Conservation (phyloP, 176 grass and related monocot species). For the Saccharum officinarum region DNA sequence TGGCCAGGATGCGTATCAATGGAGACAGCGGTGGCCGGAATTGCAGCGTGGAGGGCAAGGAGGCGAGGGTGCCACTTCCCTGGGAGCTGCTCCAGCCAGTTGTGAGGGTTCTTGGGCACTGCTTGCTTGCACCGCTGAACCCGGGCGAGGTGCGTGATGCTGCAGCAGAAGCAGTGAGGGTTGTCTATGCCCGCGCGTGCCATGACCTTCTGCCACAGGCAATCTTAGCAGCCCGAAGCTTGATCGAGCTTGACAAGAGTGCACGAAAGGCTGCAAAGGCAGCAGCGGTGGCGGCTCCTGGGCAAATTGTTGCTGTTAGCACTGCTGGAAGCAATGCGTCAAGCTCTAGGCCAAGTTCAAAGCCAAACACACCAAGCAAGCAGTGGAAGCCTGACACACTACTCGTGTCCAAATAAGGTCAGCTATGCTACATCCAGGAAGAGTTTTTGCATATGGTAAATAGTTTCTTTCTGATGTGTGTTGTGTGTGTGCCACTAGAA, state of each 20-base stretch:
- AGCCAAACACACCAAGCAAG: conserved; percentile 84
- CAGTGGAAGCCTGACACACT: conserved; percentile 61
- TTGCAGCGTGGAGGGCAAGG: conserved; percentile 48
- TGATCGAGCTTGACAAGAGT: conserved; percentile 92
- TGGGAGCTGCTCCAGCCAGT: conserved; percentile 93
- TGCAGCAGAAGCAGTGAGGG: conserved; percentile 65
- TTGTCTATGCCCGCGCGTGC: conserved; percentile 77
- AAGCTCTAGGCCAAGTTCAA: conserved; percentile 59
- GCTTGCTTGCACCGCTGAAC: conserved; percentile 82
- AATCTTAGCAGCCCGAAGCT: conserved; percentile 84
- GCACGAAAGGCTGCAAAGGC: conserved; percentile 55
- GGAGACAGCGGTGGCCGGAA: conserved; percentile 31
- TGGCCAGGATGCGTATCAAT: conserved; percentile 33
- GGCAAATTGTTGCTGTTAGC: not conserved
- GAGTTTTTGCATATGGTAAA: conserved; percentile 20
- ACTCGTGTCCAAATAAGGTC: conserved; percentile 63
- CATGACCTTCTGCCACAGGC: conserved; percentile 89
- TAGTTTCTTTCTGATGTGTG: conserved; percentile 9
- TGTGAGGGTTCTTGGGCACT: conserved; percentile 90
- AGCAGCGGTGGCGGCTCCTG: not conserved
- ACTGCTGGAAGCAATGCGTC: conserved; percentile 47
- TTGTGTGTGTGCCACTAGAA: not conserved
- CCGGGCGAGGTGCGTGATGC: conserved; percentile 70
- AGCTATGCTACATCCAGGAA: conserved; percentile 5
- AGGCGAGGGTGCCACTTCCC: conserved; percentile 75